Evolutionary conservation across 441 rosid genomes (phyloP), one percentile per base, ranked within the genome.

Genomic region (Populus hybrid): DNA sequence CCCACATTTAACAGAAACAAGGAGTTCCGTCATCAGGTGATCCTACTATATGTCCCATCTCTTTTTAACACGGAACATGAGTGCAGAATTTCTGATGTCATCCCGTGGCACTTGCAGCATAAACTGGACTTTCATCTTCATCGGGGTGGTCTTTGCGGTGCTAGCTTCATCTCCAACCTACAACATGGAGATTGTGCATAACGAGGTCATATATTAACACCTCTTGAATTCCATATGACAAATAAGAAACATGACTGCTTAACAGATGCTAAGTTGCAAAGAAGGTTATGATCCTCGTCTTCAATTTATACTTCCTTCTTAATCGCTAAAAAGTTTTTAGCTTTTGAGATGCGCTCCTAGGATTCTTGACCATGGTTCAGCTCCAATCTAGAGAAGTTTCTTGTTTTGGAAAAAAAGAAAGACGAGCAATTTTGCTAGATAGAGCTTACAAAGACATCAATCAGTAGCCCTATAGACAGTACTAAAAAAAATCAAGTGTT

Each of bases 51-150:
- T 77, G 81, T 94, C 99, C 98, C 98, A 95, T 86, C 99, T 87
- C 90, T 96, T 96, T 81, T 94, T 96, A 11, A 96, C 96, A 66
- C 93, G 92, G 82, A 96, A 92, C 94, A 94, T 88, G 61, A 94
- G 80, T 1, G 83, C 81, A 0, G 96, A 84, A 1, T 93, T 85
- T 80, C 82, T 90, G 70, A 96, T 88, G 88, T 94, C 90, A 57
- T 91, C 93, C 78, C 87, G 97, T 16, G 98, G 98, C 61, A 94
- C 98, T 87, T 96, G 97, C 63, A 93, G 97, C 99, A 94, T 96
- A 63, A 94, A 87, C 75, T 94, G 98, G 50, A 93, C 87, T 83
- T 92, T 94, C 94, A 88, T 86, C 92, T 94, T 94, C 97, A 90
- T 82, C 0, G 98, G 97, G 12, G 95, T 88, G 8, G 90, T 57